phyloP scores from a whole-genome alignment of 495 filamentous ascomycete species.

The Tuber aestivum region DNA sequence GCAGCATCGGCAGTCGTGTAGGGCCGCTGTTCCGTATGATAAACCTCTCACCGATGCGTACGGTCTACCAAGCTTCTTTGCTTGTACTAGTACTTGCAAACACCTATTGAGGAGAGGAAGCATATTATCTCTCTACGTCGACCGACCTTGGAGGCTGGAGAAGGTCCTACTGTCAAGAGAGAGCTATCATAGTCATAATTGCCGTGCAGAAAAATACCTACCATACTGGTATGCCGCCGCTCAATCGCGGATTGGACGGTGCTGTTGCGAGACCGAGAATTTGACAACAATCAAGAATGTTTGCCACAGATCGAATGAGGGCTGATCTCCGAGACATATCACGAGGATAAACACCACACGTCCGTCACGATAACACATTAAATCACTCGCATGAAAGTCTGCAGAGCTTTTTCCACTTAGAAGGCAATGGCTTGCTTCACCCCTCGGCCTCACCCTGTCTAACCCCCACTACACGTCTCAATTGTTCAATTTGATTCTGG shows the following conservation, averaged over 20 bases:
- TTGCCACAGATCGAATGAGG: neutral
- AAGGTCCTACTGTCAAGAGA: neutral
- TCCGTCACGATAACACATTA: neutral
- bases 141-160: neutral
- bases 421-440: neutral
- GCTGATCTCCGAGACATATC: neutral
- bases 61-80: neutral
- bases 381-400: neutral
- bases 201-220: neutral
- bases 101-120: neutral
- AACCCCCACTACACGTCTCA: neutral
- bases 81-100: neutral
- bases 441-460: neutral
- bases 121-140: neutral
- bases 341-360: neutral
- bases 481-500: neutral
- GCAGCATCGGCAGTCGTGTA: neutral
- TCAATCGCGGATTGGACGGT: neutral
- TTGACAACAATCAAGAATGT: neutral
- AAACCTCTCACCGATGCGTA: neutral
- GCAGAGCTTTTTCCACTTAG: neutral
- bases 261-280: neutral
- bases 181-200: neutral
- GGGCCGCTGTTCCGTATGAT: neutral
- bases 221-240: neutral